Percentiles rank a stretch among this genome's conserved stretches.
phyloP scores from a whole-genome alignment of 2,329 filamentous ascomycete species.

The Pseudocercospora macadamiae region DNA sequence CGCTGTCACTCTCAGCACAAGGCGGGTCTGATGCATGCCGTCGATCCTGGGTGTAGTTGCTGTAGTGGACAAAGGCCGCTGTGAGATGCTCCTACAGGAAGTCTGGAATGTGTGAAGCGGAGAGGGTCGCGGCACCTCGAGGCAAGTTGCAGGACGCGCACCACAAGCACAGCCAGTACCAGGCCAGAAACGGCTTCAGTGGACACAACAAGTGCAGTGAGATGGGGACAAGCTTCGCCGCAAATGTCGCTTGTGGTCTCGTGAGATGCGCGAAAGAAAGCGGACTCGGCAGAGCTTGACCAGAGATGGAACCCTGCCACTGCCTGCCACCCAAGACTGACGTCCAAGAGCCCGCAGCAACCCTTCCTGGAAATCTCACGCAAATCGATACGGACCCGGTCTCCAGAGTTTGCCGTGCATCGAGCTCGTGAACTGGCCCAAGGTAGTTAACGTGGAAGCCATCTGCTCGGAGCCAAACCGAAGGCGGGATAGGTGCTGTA shows the following conservation, averaged over 20 bases:
- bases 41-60: slow-evolving; percentile 14
- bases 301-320: slow-evolving; percentile 6
- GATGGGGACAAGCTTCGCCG: slow-evolving; percentile 26
- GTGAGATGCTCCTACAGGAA: slow-evolving; percentile 11
- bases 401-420: slow-evolving; percentile 1
- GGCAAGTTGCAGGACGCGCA: too few species aligned
- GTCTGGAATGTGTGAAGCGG: slow-evolving; percentile 10
- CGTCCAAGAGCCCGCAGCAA: background rate
- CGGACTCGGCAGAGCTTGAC: slow-evolving; percentile 9
- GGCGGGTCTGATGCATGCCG: slow-evolving; percentile 24
- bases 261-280: slow-evolving; percentile 19
- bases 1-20: slow-evolving; percentile 19
- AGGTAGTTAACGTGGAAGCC: background rate
- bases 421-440: background rate
- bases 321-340: background rate
- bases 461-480: too few species aligned
- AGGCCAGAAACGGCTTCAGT: slow-evolving; percentile 14
- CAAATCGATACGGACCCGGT: background rate
- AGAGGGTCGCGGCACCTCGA: slow-evolving; percentile 12
- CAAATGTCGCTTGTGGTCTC: slow-evolving; percentile 28
- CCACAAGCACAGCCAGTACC: slow-evolving; percentile 9
- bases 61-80: slow-evolving; percentile 10
- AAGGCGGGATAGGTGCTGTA: background rate
- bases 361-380: slow-evolving; percentile 1
- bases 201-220: slow-evolving; percentile 16